Evolutionary conservation across 352 stramenopile genomes (phyloP).

Genomic region (Globisporangium splendens): DNA sequence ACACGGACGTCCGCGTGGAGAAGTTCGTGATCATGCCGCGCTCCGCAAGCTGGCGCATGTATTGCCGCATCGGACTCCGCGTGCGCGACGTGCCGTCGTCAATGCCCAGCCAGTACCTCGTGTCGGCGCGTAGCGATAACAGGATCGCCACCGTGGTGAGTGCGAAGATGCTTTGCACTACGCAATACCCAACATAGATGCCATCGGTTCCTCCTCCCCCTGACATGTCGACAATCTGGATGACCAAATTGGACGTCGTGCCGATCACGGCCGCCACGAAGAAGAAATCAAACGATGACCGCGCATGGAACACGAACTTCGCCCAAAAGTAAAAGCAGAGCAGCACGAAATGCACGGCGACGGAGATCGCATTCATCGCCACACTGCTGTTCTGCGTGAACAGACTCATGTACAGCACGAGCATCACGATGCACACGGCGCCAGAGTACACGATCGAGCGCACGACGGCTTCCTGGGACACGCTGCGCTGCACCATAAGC

Average conservation of each 20-base stretch:
- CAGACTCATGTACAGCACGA: conserved; percentile 59
- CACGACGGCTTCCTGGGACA: conserved; percentile 70
- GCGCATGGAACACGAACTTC: conserved; percentile 75
- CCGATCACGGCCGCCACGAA: conserved; percentile 59
- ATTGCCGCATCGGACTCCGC: conserved; percentile 64
- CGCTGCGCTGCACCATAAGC: conserved; percentile 82
- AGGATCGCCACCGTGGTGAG: conserved; percentile 69
- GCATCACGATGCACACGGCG: conserved; percentile 43
- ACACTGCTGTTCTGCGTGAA: conserved; percentile 37
- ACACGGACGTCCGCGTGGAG: conserved; percentile 83
- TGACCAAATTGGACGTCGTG: conserved; percentile 37
- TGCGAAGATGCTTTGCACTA: conserved; percentile 52
- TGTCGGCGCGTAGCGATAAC: conserved; percentile 76
- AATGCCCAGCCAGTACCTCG: conserved; percentile 80
- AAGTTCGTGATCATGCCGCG: conserved; percentile 87
- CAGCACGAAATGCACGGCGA: conserved; percentile 49
- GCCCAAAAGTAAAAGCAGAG: conserved; percentile 75
- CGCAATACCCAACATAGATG: conserved; percentile 39
- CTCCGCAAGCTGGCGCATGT: conserved; percentile 72
- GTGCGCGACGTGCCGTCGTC: conserved; percentile 47
- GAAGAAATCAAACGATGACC: conserved; percentile 82
- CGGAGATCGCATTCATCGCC: conserved; percentile 47
- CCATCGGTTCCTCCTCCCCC: conserved; percentile 19
- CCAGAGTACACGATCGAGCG: conserved; percentile 74
- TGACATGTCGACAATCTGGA: conserved; percentile 44